phyloP scores from a whole-genome alignment of 306 rosid genomes.

The Lotus japonicus region DNA sequence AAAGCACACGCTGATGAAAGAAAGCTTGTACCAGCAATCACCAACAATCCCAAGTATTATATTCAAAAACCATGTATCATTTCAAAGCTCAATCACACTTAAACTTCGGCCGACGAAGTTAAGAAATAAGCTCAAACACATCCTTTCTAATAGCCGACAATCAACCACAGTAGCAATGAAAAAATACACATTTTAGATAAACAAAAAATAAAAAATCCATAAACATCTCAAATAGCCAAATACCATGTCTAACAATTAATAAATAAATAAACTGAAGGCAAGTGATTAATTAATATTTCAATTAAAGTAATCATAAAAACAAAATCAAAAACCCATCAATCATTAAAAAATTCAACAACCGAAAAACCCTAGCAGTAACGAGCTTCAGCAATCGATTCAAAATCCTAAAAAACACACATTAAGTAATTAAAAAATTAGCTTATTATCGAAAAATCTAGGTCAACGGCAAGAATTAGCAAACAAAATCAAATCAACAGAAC shows the following conservation, averaged over 20 bases:
- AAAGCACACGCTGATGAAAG: background rate
- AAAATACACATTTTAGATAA: no score
- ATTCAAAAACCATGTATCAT: background rate
- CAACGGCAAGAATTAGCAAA: conserved; percentile 15
- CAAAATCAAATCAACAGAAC: conserved; percentile 13
- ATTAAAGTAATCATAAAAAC: background rate
- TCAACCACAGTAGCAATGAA: background rate
- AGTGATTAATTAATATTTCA: background rate
- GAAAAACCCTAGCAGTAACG: background rate
- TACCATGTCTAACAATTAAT: background rate
- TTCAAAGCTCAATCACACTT: background rate
- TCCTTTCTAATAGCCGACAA: background rate
- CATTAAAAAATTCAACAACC: background rate
- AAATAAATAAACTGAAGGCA: background rate
- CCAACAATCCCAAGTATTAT: background rate
- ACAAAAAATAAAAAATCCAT: no score
- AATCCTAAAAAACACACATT: background rate
- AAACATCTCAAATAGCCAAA: background rate
- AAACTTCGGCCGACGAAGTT: background rate
- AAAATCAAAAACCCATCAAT: background rate
- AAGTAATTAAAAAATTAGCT: background rate
- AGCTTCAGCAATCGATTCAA: background rate
- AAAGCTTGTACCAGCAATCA: background rate
- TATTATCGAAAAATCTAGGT: background rate
- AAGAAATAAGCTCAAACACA: background rate